Evolutionary conservation across 805 yeast species (phyloP).

Genomic region (Pichia paraexigua): DNA sequence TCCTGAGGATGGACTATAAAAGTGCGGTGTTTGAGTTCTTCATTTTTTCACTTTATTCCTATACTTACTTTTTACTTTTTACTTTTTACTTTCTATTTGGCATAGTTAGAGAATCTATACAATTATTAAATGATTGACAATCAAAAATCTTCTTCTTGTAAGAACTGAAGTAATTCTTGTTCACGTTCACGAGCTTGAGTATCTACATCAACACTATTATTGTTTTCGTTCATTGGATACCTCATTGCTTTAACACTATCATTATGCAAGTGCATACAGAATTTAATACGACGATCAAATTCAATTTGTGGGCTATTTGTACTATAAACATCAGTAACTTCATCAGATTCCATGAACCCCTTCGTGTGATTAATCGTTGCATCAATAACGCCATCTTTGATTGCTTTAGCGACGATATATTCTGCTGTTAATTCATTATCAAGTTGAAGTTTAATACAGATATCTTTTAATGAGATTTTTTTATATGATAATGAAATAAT

Average conservation of each 20-base stretch:
- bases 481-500: slow-evolving; percentile 87
- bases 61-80: background rate
- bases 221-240: slow-evolving; percentile 59
- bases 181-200: slow-evolving; percentile 52
- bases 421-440: slow-evolving; percentile 96
- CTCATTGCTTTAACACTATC: slow-evolving; percentile 94
- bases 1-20: background rate
- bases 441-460: slow-evolving; percentile 82
- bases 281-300: slow-evolving; percentile 88
- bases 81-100: background rate
- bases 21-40: background rate
- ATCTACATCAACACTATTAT: slow-evolving; percentile 42
- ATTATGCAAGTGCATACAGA: slow-evolving; percentile 83
- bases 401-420: slow-evolving; percentile 93
- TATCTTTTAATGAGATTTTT: slow-evolving; percentile 83
- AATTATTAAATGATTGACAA: background rate
- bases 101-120: background rate
- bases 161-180: slow-evolving; percentile 31
- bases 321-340: slow-evolving; percentile 77
- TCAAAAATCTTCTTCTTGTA: slow-evolving; percentile 43
- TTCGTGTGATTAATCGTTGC: slow-evolving; percentile 85
- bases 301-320: slow-evolving; percentile 80
- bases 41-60: too few species aligned
- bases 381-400: slow-evolving; percentile 94
- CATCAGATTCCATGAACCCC: slow-evolving; percentile 88